phyloP scores from a whole-genome alignment of 768 basidiomycete species.

The Tulasnella sp. region DNA sequence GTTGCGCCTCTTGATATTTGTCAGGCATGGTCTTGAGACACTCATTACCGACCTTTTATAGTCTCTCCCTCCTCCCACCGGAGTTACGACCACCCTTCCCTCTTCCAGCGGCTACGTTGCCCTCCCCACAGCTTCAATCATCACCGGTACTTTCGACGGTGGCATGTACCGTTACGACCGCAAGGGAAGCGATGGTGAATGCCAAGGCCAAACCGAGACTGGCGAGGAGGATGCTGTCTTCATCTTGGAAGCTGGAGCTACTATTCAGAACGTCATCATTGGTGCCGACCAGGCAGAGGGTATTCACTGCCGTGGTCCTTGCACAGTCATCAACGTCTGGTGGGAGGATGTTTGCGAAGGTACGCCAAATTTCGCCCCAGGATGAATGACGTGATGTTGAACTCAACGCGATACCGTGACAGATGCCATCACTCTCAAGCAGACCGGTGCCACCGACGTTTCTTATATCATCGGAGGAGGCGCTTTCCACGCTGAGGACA shows the following conservation, averaged over 20 bases:
- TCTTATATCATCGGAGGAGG: conserved; percentile 20
- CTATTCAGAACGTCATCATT: conserved; percentile 2
- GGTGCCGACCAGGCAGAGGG: neutral
- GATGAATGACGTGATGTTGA: neutral
- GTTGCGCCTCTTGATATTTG: too few relatives aligned
- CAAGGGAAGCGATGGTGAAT: neutral
- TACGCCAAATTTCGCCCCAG: neutral
- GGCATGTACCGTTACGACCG: conserved; percentile 14
- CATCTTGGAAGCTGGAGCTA: neutral
- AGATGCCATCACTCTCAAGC: conserved; percentile 5
- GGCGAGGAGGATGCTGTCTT: neutral
- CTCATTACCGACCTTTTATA: too few relatives aligned
- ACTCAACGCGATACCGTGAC: neutral
- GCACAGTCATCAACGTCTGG: neutral
- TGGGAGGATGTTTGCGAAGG: conserved; percentile 12
- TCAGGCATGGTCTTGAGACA: too few relatives aligned
- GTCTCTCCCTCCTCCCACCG: neutral
- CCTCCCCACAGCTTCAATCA: neutral
- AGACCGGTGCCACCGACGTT: neutral
- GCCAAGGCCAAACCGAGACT: neutral
- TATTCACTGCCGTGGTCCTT: neutral
- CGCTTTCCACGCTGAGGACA: conserved; percentile 15
- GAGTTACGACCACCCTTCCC: neutral
- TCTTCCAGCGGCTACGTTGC: neutral
- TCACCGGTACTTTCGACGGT: conserved; percentile 2